A percentile compares a stretch with the other conserved stretches of the same genome.
Conservation (phyloP, 73 alveolate species). For the Effrenium voratum region DNA sequence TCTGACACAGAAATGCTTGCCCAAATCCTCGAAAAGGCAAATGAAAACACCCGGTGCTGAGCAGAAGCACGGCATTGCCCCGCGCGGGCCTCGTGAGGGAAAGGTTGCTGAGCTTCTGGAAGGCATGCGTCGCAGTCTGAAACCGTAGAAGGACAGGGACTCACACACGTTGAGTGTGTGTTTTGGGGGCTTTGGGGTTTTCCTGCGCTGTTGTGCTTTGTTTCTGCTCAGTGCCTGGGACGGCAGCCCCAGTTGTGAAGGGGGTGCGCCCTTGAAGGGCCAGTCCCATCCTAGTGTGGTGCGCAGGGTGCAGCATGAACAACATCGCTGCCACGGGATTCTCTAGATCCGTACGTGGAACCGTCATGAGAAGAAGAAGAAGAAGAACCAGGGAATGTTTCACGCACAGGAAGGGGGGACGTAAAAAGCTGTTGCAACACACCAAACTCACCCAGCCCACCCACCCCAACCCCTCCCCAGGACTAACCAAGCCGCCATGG, state of each 20-base stretch:
- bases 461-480: background rate
- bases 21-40: background rate
- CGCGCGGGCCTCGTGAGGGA: background rate
- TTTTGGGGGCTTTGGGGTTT: background rate
- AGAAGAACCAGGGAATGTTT: too few species aligned
- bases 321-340: background rate
- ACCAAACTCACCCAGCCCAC: too few species aligned
- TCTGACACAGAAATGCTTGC: background rate
- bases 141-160: background rate
- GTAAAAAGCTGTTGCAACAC: too few species aligned
- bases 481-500: background rate
- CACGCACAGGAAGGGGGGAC: too few species aligned
- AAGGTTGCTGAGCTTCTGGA: background rate
- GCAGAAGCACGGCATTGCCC: slow-evolving; percentile 23
- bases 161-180: too few species aligned
- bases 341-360: background rate
- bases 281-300: slow-evolving; percentile 18
- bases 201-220: too few species aligned
- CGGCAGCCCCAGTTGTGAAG: slow-evolving; percentile 31
- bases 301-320: background rate
- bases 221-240: background rate
- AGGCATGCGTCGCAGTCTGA: slow-evolving; percentile 5
- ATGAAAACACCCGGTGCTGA: background rate
- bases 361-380: background rate
- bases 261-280: slow-evolving; percentile 29